phyloP scores from a whole-genome alignment of 495 filamentous ascomycete genomes.

The Entonaema liquescens region DNA sequence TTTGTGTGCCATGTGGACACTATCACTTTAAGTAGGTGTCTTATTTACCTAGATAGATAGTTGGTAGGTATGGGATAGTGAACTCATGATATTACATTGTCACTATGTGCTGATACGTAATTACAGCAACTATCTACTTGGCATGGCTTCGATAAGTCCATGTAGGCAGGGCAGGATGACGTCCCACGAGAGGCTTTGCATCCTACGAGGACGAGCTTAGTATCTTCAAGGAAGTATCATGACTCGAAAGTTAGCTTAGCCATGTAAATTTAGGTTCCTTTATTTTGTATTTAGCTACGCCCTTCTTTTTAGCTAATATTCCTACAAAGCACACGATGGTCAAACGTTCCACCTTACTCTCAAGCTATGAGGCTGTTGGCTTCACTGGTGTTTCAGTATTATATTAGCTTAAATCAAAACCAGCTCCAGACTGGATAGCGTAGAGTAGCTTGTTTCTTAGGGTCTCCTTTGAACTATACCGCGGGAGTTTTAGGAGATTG shows the following conservation, averaged over 20 bases:
- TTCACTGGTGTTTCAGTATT: background rate
- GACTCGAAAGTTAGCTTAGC: background rate
- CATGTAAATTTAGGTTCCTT: background rate
- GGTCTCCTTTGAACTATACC: constrained; percentile 69
- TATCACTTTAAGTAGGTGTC: background rate
- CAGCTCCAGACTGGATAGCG: constrained; percentile 89
- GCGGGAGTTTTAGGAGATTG: constrained; percentile 92
- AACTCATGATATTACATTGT: background rate
- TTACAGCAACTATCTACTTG: background rate
- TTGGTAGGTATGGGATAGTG: background rate
- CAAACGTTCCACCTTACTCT: background rate
- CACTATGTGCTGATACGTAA: background rate
- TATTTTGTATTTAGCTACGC: background rate
- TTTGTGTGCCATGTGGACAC: background rate
- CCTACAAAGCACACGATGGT: too few relatives aligned
- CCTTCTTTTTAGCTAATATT: background rate
- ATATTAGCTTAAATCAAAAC: constrained; percentile 86
- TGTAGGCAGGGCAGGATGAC: background rate
- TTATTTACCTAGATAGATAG: too few relatives aligned
- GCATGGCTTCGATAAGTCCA: background rate
- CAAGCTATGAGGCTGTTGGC: background rate
- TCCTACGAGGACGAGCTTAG: background rate
- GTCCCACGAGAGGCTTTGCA: background rate
- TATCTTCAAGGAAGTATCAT: background rate
- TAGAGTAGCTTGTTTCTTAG: constrained; percentile 86